Conservation (phyloP, 2,329 filamentous ascomycete genomes). For the Aspergillus ustus region DNA sequence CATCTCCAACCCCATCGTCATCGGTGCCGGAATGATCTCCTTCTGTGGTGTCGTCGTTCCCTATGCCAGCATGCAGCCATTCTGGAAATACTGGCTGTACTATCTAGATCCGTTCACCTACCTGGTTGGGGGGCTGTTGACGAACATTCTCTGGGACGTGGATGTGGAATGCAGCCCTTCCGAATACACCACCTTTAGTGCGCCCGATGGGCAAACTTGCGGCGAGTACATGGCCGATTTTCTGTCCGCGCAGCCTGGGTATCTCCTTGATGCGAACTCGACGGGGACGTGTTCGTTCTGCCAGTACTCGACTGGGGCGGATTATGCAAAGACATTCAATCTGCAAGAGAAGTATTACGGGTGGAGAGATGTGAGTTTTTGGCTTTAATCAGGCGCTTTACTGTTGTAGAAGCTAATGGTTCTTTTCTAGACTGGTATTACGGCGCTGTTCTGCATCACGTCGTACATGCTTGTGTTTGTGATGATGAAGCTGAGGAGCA, state of each 20-base stretch:
- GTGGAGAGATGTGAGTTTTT: constrained; percentile 41
- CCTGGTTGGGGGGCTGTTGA: constrained; percentile 46
- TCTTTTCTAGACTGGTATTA: constrained; percentile 42
- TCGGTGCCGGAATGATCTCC: constrained; percentile 50
- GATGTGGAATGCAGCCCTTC: constrained; percentile 39
- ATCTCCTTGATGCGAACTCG: constrained; percentile 35
- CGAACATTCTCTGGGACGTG: constrained; percentile 45
- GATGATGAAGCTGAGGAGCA: constrained; percentile 56
- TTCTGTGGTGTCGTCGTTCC: constrained; percentile 48
- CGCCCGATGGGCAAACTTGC: constrained; percentile 36
- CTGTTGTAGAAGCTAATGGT: constrained; percentile 7
- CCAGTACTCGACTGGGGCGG: constrained; percentile 36
- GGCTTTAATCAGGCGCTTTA: background rate
- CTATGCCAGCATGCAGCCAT: constrained; percentile 42
- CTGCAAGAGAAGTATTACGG: constrained; percentile 39
- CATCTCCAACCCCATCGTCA: constrained; percentile 60
- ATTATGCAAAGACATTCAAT: constrained; percentile 42
- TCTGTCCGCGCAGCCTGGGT: constrained; percentile 32
- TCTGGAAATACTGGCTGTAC: constrained; percentile 52
- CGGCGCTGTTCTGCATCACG: constrained; percentile 49
- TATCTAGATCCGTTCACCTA: constrained; percentile 52
- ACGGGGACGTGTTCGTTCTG: constrained; percentile 37
- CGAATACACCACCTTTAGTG: constrained; percentile 37
- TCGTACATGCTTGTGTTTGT: constrained; percentile 51
- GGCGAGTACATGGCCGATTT: constrained; percentile 42